Evolutionary conservation across 2,329 filamentous ascomycete genomes (phyloP).

Genomic region (Exophiala mesophila): DNA sequence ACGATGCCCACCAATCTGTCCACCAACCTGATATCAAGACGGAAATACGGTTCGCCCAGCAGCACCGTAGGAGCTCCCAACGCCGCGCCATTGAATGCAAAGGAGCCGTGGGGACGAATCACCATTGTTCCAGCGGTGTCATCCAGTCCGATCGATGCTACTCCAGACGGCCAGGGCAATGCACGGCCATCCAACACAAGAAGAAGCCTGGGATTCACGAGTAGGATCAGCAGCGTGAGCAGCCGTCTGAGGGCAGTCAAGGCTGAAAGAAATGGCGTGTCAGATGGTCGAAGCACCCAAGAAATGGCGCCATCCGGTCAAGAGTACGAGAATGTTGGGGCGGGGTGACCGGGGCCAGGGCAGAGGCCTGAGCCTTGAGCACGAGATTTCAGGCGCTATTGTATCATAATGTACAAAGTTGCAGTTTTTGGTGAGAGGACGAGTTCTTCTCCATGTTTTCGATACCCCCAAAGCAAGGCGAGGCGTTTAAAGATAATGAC

Average conservation of each 20-base stretch:
- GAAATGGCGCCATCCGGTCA: constrained; percentile 18
- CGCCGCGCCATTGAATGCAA: constrained; percentile 16
- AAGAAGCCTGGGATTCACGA: constrained; percentile 25
- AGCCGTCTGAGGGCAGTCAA: constrained; percentile 23
- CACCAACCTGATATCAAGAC: constrained; percentile 22
- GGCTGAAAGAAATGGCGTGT: constrained; percentile 13
- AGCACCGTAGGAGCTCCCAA: constrained; percentile 11
- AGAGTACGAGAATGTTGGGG: constrained; percentile 19
- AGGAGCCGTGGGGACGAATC: constrained; percentile 24
- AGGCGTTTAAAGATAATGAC: background rate
- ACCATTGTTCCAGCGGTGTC: constrained; percentile 17
- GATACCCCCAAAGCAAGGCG: constrained; percentile 1
- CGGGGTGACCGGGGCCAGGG: constrained; percentile 16
- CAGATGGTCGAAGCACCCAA: constrained; percentile 9
- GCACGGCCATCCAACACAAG: constrained; percentile 11
- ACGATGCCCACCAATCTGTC: constrained; percentile 21
- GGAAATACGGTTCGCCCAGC: constrained; percentile 19
- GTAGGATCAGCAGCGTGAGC: constrained; percentile 24
- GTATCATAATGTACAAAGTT: constrained; percentile 3
- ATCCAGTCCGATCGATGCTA: constrained; percentile 20
- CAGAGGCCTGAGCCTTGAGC: constrained; percentile 9
- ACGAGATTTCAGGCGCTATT: constrained; percentile 7
- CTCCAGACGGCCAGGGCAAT: constrained; percentile 14
- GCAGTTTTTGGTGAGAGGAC: background rate
- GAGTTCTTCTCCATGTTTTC: constrained; percentile 1